A percentile compares a stretch with the other conserved stretches of the same genome.
Conservation (phyloP, 345 rosid species). For the Crucihimalaya himalaica region DNA sequence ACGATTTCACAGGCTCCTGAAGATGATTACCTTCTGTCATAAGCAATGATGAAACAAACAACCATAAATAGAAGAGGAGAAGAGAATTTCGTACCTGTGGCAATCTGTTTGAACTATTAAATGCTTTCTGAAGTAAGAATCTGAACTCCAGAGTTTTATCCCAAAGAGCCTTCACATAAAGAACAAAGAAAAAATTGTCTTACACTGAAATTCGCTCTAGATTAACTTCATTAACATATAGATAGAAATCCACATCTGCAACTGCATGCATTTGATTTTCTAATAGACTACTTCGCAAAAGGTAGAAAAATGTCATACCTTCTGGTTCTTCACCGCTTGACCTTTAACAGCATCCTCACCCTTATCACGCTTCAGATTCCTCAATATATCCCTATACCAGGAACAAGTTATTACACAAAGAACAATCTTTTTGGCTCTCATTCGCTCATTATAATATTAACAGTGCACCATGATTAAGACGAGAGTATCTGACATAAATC, state of each 20-base stretch:
- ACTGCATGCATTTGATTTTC: not conserved
- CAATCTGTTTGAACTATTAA: conserved; percentile 72
- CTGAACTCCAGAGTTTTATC: conserved; percentile 79
- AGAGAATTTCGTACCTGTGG: conserved; percentile 58
- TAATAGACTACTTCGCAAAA: not conserved
- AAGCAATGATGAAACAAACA: conserved; percentile 2
- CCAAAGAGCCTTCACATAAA: conserved; percentile 65
- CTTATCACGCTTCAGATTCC: conserved; percentile 72
- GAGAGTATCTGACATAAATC: not conserved
- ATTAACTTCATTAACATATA: conserved; percentile 2
- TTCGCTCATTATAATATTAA: not conserved
- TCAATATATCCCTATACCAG: conserved; percentile 57
- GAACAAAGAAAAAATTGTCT: conserved; percentile 1
- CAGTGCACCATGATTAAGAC: not conserved
- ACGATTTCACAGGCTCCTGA: conserved; percentile 67
- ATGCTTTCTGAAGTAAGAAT: conserved; percentile 85
- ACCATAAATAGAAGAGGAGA: not conserved
- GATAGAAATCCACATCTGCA: not conserved
- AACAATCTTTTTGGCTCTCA: not conserved
- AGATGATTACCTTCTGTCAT: conserved; percentile 23
- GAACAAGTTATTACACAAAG: conserved; percentile 6
- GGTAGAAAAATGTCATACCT: conserved; percentile 43
- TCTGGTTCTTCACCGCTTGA: conserved; percentile 89
- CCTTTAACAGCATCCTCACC: conserved; percentile 88
- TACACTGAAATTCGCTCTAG: not conserved